A percentile compares a stretch with the other conserved stretches of the same genome.
Evolutionary conservation across 2,329 filamentous ascomycete species (phyloP).

Genomic region (Erysiphe pulchra): DNA sequence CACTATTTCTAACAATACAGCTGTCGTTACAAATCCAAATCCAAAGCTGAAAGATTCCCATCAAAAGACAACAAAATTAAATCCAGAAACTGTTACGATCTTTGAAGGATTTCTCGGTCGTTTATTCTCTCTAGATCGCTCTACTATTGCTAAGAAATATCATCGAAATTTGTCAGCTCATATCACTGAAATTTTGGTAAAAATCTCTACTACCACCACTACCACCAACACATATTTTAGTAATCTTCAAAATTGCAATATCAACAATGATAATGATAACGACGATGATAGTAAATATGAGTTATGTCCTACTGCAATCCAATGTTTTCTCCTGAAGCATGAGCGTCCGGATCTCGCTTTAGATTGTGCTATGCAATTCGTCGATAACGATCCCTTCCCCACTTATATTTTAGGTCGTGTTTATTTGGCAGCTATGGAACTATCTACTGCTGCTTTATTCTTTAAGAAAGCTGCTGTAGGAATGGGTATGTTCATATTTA

Average conservation of each 20-base stretch:
- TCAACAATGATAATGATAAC: no score
- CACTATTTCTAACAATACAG: conserved; percentile 7
- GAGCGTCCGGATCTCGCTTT: conserved; percentile 32
- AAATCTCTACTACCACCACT: conserved; percentile 39
- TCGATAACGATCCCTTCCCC: conserved; percentile 31
- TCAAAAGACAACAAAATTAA: conserved; percentile 7
- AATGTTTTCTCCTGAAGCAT: conserved; percentile 33
- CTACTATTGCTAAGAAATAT: conserved; percentile 11
- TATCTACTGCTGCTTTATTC: conserved; percentile 41
- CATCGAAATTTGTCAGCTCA: conserved; percentile 28
- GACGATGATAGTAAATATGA: conserved; percentile 19
- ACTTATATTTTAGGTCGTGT: conserved; percentile 71
- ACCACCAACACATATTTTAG: conserved; percentile 22
- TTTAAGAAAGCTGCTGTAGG: conserved; percentile 69
- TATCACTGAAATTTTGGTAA: conserved; percentile 39
- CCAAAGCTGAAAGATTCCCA: conserved; percentile 16
- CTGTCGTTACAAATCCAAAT: conserved; percentile 8
- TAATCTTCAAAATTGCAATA: no score
- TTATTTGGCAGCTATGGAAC: conserved; percentile 46
- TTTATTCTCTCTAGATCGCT: conserved; percentile 30
- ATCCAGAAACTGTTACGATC: conserved; percentile 21
- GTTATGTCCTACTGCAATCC: conserved; percentile 27
- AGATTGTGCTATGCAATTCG: conserved; percentile 26
- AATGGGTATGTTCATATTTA: conserved; percentile 34
- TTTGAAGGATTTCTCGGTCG: conserved; percentile 34